phyloP scores from a whole-genome alignment of 73 alveolate genomes.

The Tetrahymena elliotti region DNA sequence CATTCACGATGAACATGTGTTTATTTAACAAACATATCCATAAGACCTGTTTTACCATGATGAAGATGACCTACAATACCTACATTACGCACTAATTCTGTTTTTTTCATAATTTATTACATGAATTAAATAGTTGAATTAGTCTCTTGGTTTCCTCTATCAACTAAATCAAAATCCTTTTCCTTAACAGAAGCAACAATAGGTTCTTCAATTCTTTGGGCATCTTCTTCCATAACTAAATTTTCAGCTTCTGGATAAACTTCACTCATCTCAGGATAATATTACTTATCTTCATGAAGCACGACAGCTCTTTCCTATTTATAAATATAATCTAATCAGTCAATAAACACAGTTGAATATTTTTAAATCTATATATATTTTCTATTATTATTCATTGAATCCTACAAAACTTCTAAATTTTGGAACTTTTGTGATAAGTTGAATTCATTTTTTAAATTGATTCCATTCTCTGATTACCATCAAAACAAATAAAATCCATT shows the following conservation, averaged over 20 bases:
- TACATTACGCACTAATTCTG: constrained; percentile 90
- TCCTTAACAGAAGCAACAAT: constrained; percentile 93
- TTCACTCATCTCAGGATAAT: constrained; percentile 92
- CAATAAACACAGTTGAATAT: not conserved
- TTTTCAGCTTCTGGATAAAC: constrained; percentile 95
- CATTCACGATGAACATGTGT: constrained; percentile 79
- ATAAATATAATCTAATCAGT: not conserved
- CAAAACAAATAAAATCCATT: too few relatives aligned
- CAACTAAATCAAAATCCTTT: constrained; percentile 82
- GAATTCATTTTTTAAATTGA: too few relatives aligned
- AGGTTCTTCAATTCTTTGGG: constrained; percentile 97
- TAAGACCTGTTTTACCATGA: constrained; percentile 97
- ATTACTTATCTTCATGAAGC: constrained; percentile 95
- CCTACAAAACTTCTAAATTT: too few relatives aligned
- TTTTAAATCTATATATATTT: too few relatives aligned
- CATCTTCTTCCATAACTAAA: constrained; percentile 98
- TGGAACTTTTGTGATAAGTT: too few relatives aligned
- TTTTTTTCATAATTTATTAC: constrained; percentile 84
- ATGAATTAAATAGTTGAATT: constrained; percentile 85
- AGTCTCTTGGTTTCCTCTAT: constrained; percentile 82
- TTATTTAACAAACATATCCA: constrained; percentile 90
- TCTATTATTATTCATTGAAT: too few relatives aligned
- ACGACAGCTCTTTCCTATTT: constrained; percentile 62
- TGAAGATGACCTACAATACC: constrained; percentile 96
- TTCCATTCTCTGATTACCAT: too few relatives aligned